These are phyloP conservation scores for Gamarada debralockiae DNA, from an alignment of 495 filamentous ascomycete genomes.

Conservation along the genomic window DNA sequence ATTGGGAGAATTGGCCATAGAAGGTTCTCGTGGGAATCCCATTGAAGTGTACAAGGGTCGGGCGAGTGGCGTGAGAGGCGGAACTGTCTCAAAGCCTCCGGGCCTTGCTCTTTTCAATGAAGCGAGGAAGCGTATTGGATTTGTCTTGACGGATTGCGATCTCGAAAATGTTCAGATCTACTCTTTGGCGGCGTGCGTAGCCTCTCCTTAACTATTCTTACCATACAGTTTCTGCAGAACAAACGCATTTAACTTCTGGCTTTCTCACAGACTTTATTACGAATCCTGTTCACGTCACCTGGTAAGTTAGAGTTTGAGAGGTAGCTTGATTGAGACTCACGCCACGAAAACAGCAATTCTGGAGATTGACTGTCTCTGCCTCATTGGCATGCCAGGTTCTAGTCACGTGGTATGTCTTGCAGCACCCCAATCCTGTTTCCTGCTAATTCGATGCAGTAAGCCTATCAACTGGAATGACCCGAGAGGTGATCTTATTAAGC, in stretches of 20 bases:
- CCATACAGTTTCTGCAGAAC: background rate
- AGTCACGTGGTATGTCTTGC: conserved; percentile 40
- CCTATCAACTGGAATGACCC: conserved; percentile 43
- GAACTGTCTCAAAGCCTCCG: conserved; percentile 43
- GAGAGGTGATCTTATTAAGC: conserved; percentile 46
- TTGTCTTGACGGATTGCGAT: conserved; percentile 47
- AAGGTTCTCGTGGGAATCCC: conserved; percentile 40
- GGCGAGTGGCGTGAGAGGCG: conserved; percentile 50
- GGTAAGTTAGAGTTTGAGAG: conserved; percentile 28
- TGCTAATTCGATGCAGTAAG: conserved; percentile 31
- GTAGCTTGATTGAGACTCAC: conserved; percentile 7
- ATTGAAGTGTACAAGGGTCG: conserved; percentile 39
- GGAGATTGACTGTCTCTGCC: conserved; percentile 49
- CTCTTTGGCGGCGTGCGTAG: conserved; percentile 46
- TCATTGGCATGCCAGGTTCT: conserved; percentile 50
- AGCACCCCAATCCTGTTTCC: background rate
- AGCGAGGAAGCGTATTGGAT: conserved; percentile 54
- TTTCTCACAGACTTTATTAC: conserved; percentile 44
- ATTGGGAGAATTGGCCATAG: conserved; percentile 50
- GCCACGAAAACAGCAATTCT: conserved; percentile 45
- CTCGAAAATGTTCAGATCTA: conserved; percentile 56
- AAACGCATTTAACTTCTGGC: background rate
- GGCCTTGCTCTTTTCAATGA: conserved; percentile 57
- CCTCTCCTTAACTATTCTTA: background rate
- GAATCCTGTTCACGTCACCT: conserved; percentile 45